A percentile compares a stretch with the other conserved stretches of the same genome.
These are phyloP conservation scores for Cucurbita ficifolia DNA, from an alignment of 306 rosid genomes.

Conservation along the genomic window DNA sequence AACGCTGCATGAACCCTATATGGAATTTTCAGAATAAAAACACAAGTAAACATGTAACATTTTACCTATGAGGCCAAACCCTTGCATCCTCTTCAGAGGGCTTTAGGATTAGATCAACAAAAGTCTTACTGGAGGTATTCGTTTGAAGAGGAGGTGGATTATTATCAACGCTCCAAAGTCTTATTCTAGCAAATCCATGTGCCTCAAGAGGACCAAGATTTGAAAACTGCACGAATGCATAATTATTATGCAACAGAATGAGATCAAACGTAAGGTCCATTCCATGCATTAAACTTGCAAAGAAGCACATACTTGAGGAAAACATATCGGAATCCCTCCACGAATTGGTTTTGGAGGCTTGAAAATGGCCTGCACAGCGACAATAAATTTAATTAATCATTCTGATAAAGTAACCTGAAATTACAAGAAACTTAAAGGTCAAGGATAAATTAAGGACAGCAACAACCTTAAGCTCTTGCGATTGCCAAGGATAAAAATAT, in stretches of 20 bases:
- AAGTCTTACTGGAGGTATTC: slow-evolving; percentile 38
- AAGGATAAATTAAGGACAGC: not conserved
- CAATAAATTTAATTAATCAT: not conserved
- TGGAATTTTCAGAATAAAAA: not conserved
- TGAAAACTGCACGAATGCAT: slow-evolving; percentile 47
- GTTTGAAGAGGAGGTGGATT: slow-evolving; percentile 65
- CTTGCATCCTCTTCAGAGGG: slow-evolving; percentile 69
- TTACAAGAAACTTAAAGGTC: not conserved
- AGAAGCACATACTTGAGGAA: slow-evolving; percentile 74
- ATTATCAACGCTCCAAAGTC: slow-evolving; percentile 50
- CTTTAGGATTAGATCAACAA: slow-evolving; percentile 76
- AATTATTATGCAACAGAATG: slow-evolving; percentile 15
- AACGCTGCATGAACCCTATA: not conserved
- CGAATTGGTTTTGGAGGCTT: slow-evolving; percentile 86
- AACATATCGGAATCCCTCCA: slow-evolving; percentile 95
- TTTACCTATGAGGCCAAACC: slow-evolving; percentile 74
- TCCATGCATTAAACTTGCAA: slow-evolving; percentile 5
- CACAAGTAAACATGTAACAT: not conserved
- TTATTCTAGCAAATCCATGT: slow-evolving; percentile 88
- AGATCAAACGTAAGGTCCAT: slow-evolving; percentile 12
- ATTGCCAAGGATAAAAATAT: not conserved
- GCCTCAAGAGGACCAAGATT: slow-evolving; percentile 48
- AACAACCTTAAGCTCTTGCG: not conserved
- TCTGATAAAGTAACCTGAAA: not conserved
- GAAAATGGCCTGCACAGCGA: slow-evolving; percentile 58